Evolutionary conservation across 257 asterid genomes (phyloP).

Genomic region (Ocimum tenuiflorum): DNA sequence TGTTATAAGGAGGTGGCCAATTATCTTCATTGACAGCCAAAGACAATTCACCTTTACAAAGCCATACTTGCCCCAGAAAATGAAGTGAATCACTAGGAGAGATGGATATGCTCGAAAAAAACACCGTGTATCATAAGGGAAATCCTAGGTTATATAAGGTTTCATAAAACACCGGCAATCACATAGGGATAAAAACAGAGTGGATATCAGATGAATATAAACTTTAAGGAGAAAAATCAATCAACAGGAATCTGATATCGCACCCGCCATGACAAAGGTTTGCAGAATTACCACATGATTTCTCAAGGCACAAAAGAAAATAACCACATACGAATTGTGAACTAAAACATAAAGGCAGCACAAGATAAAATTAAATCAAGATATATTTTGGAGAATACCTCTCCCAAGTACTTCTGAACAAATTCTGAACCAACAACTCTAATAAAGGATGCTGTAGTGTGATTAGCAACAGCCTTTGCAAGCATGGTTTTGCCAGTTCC

Average conservation of each 20-base stretch:
- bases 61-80: not conserved
- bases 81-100: not conserved
- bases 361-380: constrained; percentile 1
- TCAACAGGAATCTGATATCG: not conserved
- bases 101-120: not conserved
- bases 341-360: not conserved
- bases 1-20: not conserved
- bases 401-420: constrained; percentile 88
- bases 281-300: not conserved
- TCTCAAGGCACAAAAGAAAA: not conserved
- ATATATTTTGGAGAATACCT: constrained; percentile 40
- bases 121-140: not conserved
- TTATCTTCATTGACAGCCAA: not conserved
- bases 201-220: not conserved
- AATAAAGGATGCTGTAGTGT: constrained; percentile 85
- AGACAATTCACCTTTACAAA: not conserved
- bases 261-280: not conserved
- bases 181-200: not conserved
- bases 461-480: constrained; percentile 85
- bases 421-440: constrained; percentile 88
- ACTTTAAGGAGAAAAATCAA: not conserved
- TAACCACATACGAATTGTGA: not conserved
- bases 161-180: not conserved
- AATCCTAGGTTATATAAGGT: not conserved
- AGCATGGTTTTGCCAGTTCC: constrained; percentile 96